phyloP scores from a whole-genome alignment of 495 filamentous ascomycete genomes.

The Daldinia loculata region DNA sequence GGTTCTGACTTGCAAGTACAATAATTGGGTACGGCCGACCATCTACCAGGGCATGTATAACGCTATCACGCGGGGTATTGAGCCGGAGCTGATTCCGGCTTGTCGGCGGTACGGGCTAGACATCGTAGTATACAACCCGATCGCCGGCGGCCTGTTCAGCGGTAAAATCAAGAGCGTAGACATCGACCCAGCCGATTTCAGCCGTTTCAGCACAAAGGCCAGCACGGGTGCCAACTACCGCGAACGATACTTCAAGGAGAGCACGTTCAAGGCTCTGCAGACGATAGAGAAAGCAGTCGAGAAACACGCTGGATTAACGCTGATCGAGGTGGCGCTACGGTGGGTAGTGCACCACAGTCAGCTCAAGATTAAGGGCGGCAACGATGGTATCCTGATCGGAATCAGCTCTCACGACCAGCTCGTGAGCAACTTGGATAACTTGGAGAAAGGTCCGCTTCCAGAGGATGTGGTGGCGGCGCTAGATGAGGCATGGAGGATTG shows the following conservation, averaged over 20 bases:
- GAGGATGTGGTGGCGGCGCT: slow-evolving; percentile 82
- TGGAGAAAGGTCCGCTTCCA: slow-evolving; percentile 89
- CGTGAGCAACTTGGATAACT: slow-evolving; percentile 73
- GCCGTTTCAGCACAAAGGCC: slow-evolving; percentile 72
- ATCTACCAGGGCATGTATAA: slow-evolving; percentile 78
- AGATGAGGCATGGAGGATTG: slow-evolving; percentile 77
- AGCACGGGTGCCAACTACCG: slow-evolving; percentile 71
- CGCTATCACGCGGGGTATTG: slow-evolving; percentile 76
- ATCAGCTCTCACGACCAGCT: slow-evolving; percentile 79
- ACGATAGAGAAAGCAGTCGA: slow-evolving; percentile 76
- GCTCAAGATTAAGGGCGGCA: slow-evolving; percentile 77
- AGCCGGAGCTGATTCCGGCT: slow-evolving; percentile 79
- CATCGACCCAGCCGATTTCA: slow-evolving; percentile 64
- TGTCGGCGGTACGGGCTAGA: slow-evolving; percentile 88
- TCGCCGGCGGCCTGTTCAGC: slow-evolving; percentile 81
- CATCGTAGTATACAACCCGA: slow-evolving; percentile 90
- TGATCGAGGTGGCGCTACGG: slow-evolving; percentile 84
- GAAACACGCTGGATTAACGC: slow-evolving; percentile 72
- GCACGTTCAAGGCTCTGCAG: slow-evolving; percentile 77
- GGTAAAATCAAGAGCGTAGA: slow-evolving; percentile 83
- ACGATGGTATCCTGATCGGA: slow-evolving; percentile 85
- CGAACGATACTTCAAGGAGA: slow-evolving; percentile 80
- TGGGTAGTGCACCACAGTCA: slow-evolving; percentile 84
- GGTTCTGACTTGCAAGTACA: slow-evolving; percentile 79
- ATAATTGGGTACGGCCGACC: slow-evolving; percentile 75